Evolutionary conservation across 257 asterid species (phyloP).

Genomic region (Capsicum pubescens): DNA sequence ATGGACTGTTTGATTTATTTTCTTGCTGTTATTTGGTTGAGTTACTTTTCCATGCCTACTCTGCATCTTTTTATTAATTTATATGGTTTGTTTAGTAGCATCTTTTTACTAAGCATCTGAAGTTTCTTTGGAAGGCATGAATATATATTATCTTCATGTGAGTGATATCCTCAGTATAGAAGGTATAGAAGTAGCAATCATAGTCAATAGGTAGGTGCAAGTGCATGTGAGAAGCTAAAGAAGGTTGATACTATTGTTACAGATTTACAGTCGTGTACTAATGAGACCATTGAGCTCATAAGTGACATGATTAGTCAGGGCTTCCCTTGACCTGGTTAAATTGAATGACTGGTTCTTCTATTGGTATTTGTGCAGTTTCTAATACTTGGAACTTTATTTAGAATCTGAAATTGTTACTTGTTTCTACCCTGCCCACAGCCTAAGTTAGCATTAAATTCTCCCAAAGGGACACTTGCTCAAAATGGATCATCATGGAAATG

Average conservation of each 20-base stretch:
- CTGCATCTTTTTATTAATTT: not conserved
- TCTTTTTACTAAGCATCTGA: not conserved
- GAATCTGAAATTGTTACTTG: constrained; percentile 2
- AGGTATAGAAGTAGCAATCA: constrained; percentile 1
- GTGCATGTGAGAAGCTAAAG: not conserved
- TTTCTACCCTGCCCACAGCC: constrained; percentile 20
- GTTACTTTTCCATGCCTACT: not conserved
- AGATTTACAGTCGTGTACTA: too few species aligned
- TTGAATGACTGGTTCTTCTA: not conserved
- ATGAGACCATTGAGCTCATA: not conserved
- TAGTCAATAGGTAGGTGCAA: not conserved
- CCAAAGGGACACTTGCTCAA: constrained; percentile 25
- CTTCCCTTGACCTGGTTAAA: not conserved
- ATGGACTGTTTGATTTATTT: constrained; percentile 3
- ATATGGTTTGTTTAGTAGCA: not conserved
- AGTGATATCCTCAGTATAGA: not conserved
- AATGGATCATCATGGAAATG: constrained; percentile 96
- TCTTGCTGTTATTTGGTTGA: not conserved
- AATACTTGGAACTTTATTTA: not conserved
- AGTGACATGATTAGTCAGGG: constrained; percentile 15
- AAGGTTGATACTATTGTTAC: not conserved
- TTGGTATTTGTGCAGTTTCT: not conserved
- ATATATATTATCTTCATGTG: not conserved
- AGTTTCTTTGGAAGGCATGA: not conserved
- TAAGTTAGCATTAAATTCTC: constrained; percentile 28